Base-by-base conservation (phyloP, 176 grass and related monocot species). In the Musa acuminata region DNA sequence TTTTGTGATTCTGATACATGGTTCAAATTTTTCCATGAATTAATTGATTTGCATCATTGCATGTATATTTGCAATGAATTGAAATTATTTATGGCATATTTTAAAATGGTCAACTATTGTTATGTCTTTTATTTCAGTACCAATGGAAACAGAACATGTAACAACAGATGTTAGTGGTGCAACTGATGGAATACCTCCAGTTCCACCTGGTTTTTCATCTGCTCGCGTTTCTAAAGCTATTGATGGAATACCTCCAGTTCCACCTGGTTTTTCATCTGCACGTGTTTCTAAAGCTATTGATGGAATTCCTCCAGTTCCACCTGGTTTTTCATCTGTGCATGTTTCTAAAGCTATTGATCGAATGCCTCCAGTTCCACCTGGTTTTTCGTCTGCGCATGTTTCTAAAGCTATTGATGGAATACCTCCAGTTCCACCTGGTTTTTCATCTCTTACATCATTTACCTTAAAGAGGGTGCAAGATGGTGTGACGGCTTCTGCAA, bases 351-450 rank as follows among this genome's bases (percentile, higher is more conserved):
- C 48, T 51, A n/a, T 48, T 51, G 48, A 20, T 51, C 43, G 43
- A 70, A 70, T 70, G 6, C 67, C 17, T 21, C 19, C 19, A 20
- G 67, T 70, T 70, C 67, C 67, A n/a, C 67, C 67, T 10, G 48
- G 35, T 43, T 43, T 43, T 43, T 43, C 35, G 35, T 43, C 35
- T 43, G 4, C 35, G 4, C 35, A 43, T 43, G 35, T 43, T 43
- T 43, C 35, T 43, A 43, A 43, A 43, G 35, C 35, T 43, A 43
- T 43, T 43, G 57, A 62, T n/a, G 57, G 57, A n/a, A 62, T 62
- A 14, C 88, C 88, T 27, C 85, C 85, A 11, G 76, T 95, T 72
- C 91, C 88, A 26, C 88, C 91, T 75, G 91, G 92, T 72, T 96
- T 96, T 82, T 87, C 86, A 23, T 84, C 87, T 11, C 80, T 90